Conservation (phyloP, 331 rosid species). For the Malus hybrid region DNA sequence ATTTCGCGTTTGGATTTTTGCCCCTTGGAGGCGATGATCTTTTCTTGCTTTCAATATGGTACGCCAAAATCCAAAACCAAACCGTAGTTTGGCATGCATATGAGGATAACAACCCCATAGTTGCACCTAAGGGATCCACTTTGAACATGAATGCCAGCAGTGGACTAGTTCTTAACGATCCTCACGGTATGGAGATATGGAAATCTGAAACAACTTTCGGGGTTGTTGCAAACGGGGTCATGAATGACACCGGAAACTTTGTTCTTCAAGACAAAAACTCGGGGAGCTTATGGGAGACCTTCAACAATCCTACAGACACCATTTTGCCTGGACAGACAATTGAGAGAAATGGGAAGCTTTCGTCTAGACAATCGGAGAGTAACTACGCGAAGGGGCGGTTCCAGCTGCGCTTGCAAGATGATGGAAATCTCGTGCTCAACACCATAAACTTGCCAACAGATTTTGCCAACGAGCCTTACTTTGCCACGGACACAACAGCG, state of each 20-base stretch:
- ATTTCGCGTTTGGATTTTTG: background rate
- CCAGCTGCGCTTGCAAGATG: background rate
- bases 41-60: background rate
- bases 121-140: background rate
- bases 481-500: background rate
- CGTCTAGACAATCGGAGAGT: background rate
- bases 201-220: background rate
- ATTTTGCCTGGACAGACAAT: background rate
- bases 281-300: background rate
- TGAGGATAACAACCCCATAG: background rate
- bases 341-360: background rate
- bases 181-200: background rate
- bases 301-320: background rate
- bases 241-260: background rate
- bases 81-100: background rate
- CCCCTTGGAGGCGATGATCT: background rate
- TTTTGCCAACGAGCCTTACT: background rate
- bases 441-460: constrained; percentile 10
- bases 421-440: constrained; percentile 13
- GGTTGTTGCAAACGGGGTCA: background rate
- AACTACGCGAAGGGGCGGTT: constrained; percentile 10
- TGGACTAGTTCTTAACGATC: background rate
- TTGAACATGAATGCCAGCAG: background rate
- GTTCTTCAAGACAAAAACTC: background rate
- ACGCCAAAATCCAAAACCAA: background rate